Evolutionary conservation across 352 stramenopile species (phyloP).

Genomic region (Globisporangium mamillatum): DNA sequence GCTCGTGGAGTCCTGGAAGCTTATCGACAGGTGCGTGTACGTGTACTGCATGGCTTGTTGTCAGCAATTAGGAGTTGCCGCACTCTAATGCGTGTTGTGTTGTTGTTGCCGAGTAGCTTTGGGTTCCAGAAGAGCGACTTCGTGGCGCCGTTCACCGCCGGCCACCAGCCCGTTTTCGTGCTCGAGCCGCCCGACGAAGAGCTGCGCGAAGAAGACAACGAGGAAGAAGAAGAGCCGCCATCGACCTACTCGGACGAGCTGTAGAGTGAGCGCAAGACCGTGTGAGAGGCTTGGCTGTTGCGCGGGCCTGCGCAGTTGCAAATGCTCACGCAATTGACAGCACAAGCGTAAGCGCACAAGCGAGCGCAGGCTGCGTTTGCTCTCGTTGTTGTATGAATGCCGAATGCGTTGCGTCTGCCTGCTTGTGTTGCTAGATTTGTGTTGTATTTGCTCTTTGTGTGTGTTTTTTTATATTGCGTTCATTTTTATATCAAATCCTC

Average conservation of each 20-base stretch:
- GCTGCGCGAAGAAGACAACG: background rate
- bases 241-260: background rate
- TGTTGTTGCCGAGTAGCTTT: constrained; percentile 16
- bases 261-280: background rate
- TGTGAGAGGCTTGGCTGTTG: background rate
- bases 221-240: too few relatives aligned
- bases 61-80: background rate
- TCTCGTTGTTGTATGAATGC: too few relatives aligned
- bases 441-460: background rate
- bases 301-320: background rate
- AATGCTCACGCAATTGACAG: background rate
- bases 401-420: too few relatives aligned
- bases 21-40: constrained; percentile 25
- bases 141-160: constrained; percentile 27
- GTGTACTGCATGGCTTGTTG: background rate
- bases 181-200: constrained; percentile 14
- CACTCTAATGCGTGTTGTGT: background rate
- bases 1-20: constrained; percentile 37
- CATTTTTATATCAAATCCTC: background rate
- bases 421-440: background rate
- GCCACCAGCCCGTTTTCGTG: constrained; percentile 37
- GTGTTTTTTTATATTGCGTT: background rate
- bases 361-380: too few relatives aligned
- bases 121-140: constrained; percentile 34
- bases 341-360: too few relatives aligned